Evolutionary conservation across 305 asterid species (phyloP), one percentile per base, ranked within the genome.

Genomic region (Nicotiana rustica): DNA sequence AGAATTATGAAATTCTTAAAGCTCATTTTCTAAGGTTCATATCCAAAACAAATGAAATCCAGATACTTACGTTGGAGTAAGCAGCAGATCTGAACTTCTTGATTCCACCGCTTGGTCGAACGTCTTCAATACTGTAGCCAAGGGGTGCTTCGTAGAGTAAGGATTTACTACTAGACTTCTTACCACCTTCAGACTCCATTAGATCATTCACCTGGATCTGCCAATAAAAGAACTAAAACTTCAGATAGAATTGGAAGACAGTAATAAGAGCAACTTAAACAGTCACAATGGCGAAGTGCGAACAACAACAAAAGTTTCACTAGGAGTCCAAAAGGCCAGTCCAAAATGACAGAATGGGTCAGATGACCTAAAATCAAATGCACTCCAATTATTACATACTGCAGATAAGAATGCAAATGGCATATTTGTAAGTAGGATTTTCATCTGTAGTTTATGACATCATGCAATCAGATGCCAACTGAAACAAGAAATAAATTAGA

Each of bases 171-270:
- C 90, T 87, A 80, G 89, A 86, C 87, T 83, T 78, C 80, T 90
- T 88, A 38, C 91, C 91, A 67, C 88, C 85, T 59, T 87, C 81
- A 6, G 87, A 84, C 88, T 89, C 92, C 93, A 90, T 90, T 85
- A 86, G 84, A 81, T 70, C 92, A 88, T 89, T 85, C 90, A 83
- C 19, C 61, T 14, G 38, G 14, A 25, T 73, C 62, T 73, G 25
- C 25, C 62, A 73, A 73, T 7, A 73, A 47, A 49, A 47, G 0
- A 73, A 73, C 79, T 7, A 70, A 44, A 44, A 31, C 60, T 18
- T 70, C 18, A 70, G 12, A 10, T 18, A 12, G 29, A 5, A n/a
- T 12, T 70, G 33, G 10, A 38, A 9, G 10, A 52, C 5, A 52
- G 17, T 17, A 19, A 5, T 4, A 70, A 19, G 60, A 31, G 2